These are phyloP conservation scores for Xylariaceae sp. DNA, from an alignment of 2,329 filamentous ascomycete species.

Conservation along the genomic window DNA sequence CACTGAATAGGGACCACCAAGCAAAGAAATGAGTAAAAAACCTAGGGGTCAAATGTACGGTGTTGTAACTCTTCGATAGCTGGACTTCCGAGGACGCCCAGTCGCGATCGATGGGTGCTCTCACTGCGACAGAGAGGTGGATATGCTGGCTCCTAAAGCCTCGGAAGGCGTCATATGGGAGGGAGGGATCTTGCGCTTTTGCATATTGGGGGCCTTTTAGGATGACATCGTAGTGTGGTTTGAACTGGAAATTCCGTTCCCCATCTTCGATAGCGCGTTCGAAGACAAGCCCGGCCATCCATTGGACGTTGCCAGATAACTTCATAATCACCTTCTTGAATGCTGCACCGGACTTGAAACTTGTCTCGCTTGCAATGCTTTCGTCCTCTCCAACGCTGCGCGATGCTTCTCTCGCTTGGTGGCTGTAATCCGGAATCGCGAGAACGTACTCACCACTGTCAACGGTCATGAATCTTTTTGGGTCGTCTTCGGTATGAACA, in stretches of 20 bases:
- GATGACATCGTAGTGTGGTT: conserved; percentile 88
- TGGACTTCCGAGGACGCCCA: conserved; percentile 78
- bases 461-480: conserved; percentile 91
- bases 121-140: conserved; percentile 88
- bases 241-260: conserved; percentile 82
- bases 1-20: conserved; percentile 97
- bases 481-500: conserved; percentile 82
- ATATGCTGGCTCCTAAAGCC: conserved; percentile 98
- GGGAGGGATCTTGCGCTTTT: conserved; percentile 55
- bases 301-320: conserved; percentile 91
- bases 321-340: conserved; percentile 99
- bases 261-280: conserved; percentile 77
- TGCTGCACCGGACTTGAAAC: conserved; percentile 71
- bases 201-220: conserved; percentile 80
- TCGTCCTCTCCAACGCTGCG: conserved; percentile 56
- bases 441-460: conserved; percentile 95
- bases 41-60: conserved; percentile 88
- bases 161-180: conserved; percentile 85
- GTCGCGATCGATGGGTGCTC: conserved; percentile 83
- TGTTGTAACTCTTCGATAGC: conserved; percentile 90
- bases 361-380: conserved; percentile 64
- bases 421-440: conserved; percentile 90
- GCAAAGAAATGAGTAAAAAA: conserved; percentile 99
- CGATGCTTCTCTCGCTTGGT: conserved; percentile 73
- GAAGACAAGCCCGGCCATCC: conserved; percentile 89